phyloP scores from a whole-genome alignment of 495 filamentous ascomycete genomes.

The Tuber borchii region DNA sequence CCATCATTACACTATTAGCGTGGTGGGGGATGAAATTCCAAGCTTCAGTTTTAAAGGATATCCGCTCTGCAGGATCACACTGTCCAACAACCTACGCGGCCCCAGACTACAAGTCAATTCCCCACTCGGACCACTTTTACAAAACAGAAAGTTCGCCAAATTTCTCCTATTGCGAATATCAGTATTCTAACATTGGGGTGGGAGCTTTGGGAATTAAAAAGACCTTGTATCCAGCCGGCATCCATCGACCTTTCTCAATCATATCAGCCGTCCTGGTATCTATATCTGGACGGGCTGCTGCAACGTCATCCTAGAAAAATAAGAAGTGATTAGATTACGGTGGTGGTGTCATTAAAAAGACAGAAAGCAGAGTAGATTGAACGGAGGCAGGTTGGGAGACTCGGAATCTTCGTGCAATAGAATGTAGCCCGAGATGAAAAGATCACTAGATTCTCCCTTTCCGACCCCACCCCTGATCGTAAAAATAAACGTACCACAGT shows the following conservation, averaged over 20 bases:
- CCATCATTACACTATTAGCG: background rate
- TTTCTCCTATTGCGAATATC: slow-evolving; percentile 67
- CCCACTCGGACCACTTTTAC: slow-evolving; percentile 49
- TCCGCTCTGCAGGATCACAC: slow-evolving; percentile 1
- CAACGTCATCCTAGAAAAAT: slow-evolving; percentile 78
- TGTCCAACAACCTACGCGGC: background rate
- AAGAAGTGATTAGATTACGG: slow-evolving; percentile 15
- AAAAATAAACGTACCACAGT: slow-evolving; percentile 72
- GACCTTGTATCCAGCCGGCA: slow-evolving; percentile 96
- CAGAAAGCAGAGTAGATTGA: background rate
- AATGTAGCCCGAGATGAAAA: background rate
- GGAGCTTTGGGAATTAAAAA: background rate
- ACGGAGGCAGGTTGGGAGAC: background rate
- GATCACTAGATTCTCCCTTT: background rate
- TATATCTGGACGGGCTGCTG: slow-evolving; percentile 84
- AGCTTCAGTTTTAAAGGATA: background rate
- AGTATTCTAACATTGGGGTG: slow-evolving; percentile 3
- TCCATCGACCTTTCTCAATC: slow-evolving; percentile 94
- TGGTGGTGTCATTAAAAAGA: background rate
- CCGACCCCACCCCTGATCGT: slow-evolving; percentile 2
- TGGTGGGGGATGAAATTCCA: background rate
- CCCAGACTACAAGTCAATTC: background rate
- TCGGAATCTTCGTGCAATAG: background rate
- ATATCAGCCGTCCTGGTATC: slow-evolving; percentile 87
- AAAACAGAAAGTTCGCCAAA: slow-evolving; percentile 92